Percentiles rank a stretch among this genome's conserved stretches.
Evolutionary conservation across 2,329 filamentous ascomycete genomes (phyloP).

Genomic region (Fusarium buxicola): DNA sequence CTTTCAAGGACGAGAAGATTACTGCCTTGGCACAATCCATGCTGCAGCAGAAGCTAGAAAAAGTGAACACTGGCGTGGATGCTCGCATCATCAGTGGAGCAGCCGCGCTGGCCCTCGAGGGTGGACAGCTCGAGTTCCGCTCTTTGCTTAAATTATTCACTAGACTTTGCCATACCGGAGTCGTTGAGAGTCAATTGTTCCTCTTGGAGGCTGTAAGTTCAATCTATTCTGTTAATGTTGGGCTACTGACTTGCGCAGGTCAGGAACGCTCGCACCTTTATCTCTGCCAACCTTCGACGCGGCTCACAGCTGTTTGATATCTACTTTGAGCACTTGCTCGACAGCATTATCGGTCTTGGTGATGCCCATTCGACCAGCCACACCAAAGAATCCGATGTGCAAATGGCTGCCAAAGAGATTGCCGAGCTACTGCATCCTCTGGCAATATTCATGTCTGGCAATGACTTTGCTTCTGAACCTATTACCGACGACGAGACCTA

Average conservation of each 20-base stretch:
- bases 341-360: conserved; percentile 89
- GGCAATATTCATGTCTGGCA: conserved; percentile 81
- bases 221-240: neutral
- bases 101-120: conserved; percentile 79
- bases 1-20: conserved; percentile 89
- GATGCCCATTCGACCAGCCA: conserved; percentile 82
- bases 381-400: conserved; percentile 80
- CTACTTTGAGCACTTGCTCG: conserved; percentile 85
- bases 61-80: conserved; percentile 83
- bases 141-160: conserved; percentile 87
- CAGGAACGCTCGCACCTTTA: conserved; percentile 80
- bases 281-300: conserved; percentile 76
- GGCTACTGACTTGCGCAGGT: conserved; percentile 60
- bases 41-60: conserved; percentile 93
- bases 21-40: conserved; percentile 93
- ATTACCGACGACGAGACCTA: conserved; percentile 75
- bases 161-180: conserved; percentile 78
- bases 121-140: conserved; percentile 84
- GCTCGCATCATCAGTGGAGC: conserved; percentile 86
- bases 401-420: conserved; percentile 88
- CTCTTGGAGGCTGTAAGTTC: conserved; percentile 77
- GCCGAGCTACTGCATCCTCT: conserved; percentile 87
- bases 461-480: conserved; percentile 64
- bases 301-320: conserved; percentile 83
- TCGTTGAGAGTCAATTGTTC: conserved; percentile 73